These are phyloP conservation scores for Colletotrichum theobromicola DNA, from an alignment of 2,329 filamentous ascomycete species.

Conservation along the genomic window DNA sequence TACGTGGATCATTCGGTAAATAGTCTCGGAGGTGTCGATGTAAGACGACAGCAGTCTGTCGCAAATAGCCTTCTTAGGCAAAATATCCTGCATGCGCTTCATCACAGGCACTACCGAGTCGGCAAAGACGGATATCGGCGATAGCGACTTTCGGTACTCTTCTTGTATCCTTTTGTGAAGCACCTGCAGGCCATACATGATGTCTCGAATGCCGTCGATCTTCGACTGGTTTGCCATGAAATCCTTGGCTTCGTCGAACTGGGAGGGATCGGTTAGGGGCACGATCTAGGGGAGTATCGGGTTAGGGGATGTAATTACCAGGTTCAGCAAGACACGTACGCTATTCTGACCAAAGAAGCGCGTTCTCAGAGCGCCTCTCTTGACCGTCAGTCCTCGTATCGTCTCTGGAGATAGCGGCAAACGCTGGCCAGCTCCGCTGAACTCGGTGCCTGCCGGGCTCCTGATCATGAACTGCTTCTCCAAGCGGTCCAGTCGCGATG, in stretches of 20 bases:
- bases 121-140: conserved; percentile 61
- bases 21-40: conserved; percentile 54
- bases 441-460: conserved; percentile 43
- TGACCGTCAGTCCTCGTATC: conserved; percentile 55
- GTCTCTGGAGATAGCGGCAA: conserved; percentile 41
- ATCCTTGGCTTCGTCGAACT: conserved; percentile 61
- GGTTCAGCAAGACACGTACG: conserved; percentile 57
- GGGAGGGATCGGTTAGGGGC: conserved; percentile 19
- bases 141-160: conserved; percentile 49
- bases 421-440: conserved; percentile 38
- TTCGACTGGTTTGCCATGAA: conserved; percentile 50
- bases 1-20: conserved; percentile 59
- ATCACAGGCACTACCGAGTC: conserved; percentile 64
- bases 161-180: conserved; percentile 54
- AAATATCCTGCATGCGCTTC: conserved; percentile 62
- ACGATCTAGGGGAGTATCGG: background rate
- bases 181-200: conserved; percentile 50
- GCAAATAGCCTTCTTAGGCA: conserved; percentile 56
- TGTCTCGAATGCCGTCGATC: conserved; percentile 44
- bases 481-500: conserved; percentile 56
- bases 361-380: conserved; percentile 50
- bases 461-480: conserved; percentile 54
- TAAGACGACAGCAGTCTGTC: conserved; percentile 56
- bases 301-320: conserved; percentile 42
- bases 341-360: conserved; percentile 60